Conservation (phyloP, 495 filamentous ascomycete genomes). For the Podospora pseudocomata region DNA sequence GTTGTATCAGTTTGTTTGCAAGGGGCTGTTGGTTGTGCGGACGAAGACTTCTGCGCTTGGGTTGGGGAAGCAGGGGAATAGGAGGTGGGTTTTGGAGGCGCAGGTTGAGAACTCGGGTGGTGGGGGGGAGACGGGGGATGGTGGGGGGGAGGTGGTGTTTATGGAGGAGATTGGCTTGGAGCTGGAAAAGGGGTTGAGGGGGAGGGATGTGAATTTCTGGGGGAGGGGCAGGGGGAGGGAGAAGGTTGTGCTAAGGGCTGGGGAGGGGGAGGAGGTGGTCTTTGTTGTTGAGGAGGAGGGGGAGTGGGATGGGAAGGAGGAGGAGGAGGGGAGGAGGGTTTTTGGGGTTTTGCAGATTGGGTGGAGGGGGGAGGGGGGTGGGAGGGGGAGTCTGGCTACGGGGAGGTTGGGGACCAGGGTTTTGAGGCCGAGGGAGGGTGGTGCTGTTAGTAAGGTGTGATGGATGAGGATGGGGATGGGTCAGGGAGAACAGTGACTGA, state of each 20-base stretch:
- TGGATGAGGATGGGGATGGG: background rate
- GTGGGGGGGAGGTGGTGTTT: constrained; percentile 57
- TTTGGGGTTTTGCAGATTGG: constrained; percentile 81
- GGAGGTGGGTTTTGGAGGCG: constrained; percentile 71
- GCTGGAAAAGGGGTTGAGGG: constrained; percentile 45
- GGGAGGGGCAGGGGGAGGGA: constrained; percentile 31
- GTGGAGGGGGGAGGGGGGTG: constrained; percentile 88
- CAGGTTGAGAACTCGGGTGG: constrained; percentile 72
- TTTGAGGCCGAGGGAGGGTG: constrained; percentile 18
- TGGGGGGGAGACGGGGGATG: constrained; percentile 39
- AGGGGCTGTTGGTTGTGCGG: constrained; percentile 80
- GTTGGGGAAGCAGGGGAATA: constrained; percentile 14
- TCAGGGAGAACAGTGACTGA: background rate
- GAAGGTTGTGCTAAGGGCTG: constrained; percentile 32
- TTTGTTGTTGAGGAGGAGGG: constrained; percentile 74
- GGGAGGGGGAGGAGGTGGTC: constrained; percentile 84
- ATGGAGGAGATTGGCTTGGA: constrained; percentile 55
- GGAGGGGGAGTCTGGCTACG: constrained; percentile 80
- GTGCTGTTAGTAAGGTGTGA: background rate
- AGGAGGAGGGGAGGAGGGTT: constrained; percentile 58
- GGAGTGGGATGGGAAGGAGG: constrained; percentile 46
- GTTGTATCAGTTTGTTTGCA: constrained; percentile 93
- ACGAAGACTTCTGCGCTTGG: constrained; percentile 73
- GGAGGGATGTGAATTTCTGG: constrained; percentile 50
- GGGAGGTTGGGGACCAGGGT: constrained; percentile 65